Evolutionary conservation across 192 early-diverging fungal genomes (phyloP).

Genomic region (Coemansia sp.): DNA sequence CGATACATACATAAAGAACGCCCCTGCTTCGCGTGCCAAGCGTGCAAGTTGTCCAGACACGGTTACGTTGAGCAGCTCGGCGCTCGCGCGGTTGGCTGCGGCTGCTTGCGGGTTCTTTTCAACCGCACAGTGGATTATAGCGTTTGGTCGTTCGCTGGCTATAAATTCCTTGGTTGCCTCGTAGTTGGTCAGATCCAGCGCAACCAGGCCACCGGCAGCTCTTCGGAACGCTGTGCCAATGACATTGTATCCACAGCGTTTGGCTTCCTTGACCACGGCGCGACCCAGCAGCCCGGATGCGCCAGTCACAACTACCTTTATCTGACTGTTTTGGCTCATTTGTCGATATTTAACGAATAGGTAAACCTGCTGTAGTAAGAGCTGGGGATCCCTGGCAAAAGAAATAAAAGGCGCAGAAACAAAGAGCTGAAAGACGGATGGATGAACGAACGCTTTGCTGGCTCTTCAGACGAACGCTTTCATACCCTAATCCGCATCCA

Average conservation of each 20-base stretch:
- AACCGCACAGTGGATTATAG: conserved; percentile 83
- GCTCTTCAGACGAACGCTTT: no score
- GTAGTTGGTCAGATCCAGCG: conserved; percentile 69
- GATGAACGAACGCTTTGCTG: no score
- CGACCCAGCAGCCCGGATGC: conserved; percentile 83
- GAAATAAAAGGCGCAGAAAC: no score
- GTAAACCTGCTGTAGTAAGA: no score
- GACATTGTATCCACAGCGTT: conserved; percentile 58
- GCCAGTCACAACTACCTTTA: conserved; percentile 75
- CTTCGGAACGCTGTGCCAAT: conserved; percentile 73
- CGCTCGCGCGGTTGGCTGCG: conserved; percentile 61
- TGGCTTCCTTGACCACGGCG: conserved; percentile 61
- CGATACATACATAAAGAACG: conserved; percentile 78
- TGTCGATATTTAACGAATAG: not conserved
- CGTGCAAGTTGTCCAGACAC: conserved; percentile 60
- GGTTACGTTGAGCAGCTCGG: conserved; percentile 67
- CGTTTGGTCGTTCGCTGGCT: conserved; percentile 55
- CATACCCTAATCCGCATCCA: no score
- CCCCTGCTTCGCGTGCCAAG: conserved; percentile 48
- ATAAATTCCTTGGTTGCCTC: conserved; percentile 59
- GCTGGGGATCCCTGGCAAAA: no score
- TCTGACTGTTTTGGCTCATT: conserved; percentile 14
- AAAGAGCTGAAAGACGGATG: no score
- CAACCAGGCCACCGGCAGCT: conserved; percentile 55
- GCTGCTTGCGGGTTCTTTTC: conserved; percentile 84